Conservation (phyloP, 139 green algal species). For the Ulvella scutata region DNA sequence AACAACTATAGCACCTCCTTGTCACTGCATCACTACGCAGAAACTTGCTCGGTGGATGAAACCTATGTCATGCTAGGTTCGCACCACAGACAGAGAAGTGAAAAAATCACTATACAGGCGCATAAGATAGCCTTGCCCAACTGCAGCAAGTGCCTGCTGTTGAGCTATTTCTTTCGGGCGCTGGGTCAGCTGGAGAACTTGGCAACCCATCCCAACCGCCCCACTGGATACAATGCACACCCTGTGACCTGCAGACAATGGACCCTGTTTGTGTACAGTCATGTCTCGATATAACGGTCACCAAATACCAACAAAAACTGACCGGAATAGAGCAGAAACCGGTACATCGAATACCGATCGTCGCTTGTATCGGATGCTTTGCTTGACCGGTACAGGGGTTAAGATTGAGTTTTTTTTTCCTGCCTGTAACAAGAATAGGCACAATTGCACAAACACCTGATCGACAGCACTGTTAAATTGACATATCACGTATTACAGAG, state of each 20-base stretch:
- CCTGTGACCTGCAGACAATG: slow-evolving; percentile 33
- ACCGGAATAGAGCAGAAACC: background rate
- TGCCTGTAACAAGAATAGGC: background rate
- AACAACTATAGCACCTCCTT: too few relatives aligned
- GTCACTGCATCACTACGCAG: too few relatives aligned
- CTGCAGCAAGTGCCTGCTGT: slow-evolving; percentile 72
- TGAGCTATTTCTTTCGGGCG: slow-evolving; percentile 47
- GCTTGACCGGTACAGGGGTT: background rate
- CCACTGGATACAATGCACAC: slow-evolving; percentile 81
- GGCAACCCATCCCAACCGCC: slow-evolving; percentile 74
- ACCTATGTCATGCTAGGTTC: too few relatives aligned
- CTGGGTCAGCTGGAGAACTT: slow-evolving; percentile 44
- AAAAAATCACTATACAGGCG: slow-evolving; percentile 87
- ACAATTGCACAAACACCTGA: too few relatives aligned
- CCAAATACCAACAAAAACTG: too few relatives aligned
- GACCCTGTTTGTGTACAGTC: background rate
- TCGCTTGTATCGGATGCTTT: background rate
- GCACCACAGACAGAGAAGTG: slow-evolving; percentile 52
- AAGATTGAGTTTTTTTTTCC: background rate
- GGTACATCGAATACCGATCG: background rate
- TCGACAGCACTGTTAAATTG: too few relatives aligned
- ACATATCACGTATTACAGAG: too few relatives aligned
- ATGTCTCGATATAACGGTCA: too few relatives aligned
- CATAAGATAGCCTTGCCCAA: slow-evolving; percentile 84
- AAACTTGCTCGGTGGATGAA: too few relatives aligned